Base-by-base conservation (phyloP, 495 filamentous ascomycete genomes). In the Entonaema liquescens region DNA sequence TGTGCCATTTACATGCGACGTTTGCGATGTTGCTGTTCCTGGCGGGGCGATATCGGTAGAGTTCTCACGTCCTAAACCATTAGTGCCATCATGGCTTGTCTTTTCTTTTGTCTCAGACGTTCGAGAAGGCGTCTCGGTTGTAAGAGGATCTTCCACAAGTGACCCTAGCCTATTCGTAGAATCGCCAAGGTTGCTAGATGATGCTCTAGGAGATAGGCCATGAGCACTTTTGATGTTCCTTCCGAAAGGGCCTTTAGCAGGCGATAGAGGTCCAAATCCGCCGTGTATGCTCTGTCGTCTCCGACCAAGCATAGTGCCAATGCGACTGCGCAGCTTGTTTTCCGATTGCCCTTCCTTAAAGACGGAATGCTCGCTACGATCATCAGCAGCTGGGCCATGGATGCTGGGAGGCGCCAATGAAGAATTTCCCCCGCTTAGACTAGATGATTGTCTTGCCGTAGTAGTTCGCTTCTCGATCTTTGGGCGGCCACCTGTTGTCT, bases 221-320 rank as follows among this genome's bases (percentile, higher is more conserved):
- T 88, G 83, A 55, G 82, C 84, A 67, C 83, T 87, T 36, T 77
- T 82, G 8, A 84, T 73, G 29, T 76, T 82, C 35, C 83, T 78
- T 7, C 85, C 85, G 75, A 91, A 90, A 0, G 85, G 78, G 38
- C 79, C 67, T 72, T 85, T 85, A 54, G 82, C 70, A 26, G 81
- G 76, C 8, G 84, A 73, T 36, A 88, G 49, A 40, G 79, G 77
- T 0, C 83, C 83, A 72, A 88, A 81, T 0, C 82, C 83, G 11
- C 81, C 84, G 52, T 87, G 84, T 36, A 88, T 78, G 73, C 86
- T 88, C 74, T 88, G 85, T 35, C 86, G 83, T 67, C 90, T 82
- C 12, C 90, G 82, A 47, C 89, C 89, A 73, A 95, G 87, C 77
- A 95, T 92, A n/a, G 92, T 95, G 6, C 92, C 92, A 40, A 95